Percentiles rank a stretch among this genome's conserved stretches.
These are phyloP conservation scores for Colletotrichum camelliae DNA, from an alignment of 2,329 filamentous ascomycete species.

Conservation along the genomic window DNA sequence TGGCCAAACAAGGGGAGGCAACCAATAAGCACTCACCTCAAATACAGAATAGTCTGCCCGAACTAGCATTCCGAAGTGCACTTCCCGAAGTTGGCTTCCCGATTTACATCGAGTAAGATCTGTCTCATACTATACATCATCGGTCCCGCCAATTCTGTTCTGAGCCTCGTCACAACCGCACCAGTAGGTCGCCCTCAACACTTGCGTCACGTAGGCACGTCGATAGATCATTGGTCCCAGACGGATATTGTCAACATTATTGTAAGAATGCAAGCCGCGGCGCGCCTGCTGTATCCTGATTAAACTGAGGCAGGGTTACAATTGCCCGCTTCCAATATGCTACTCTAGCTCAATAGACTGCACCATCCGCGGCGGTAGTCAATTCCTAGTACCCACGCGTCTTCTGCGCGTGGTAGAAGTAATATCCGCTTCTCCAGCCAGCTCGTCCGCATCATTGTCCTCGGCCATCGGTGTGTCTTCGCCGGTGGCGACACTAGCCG, in stretches of 20 bases:
- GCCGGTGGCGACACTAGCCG: slow-evolving; percentile 41
- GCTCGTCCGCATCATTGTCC: slow-evolving; percentile 50
- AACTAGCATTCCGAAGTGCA: neutral
- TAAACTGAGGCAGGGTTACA: neutral
- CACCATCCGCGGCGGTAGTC: slow-evolving; percentile 22
- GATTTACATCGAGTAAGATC: neutral
- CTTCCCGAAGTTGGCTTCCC: neutral
- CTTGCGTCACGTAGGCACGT: neutral
- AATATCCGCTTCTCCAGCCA: slow-evolving; percentile 45
- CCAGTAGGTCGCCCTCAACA: neutral
- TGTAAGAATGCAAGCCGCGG: neutral
- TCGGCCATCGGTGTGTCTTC: slow-evolving; percentile 49
- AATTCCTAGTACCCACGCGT: slow-evolving; percentile 39
- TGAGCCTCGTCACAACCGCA: neutral
- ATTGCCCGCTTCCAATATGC: neutral
- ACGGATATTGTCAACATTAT: neutral
- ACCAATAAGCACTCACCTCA: neutral
- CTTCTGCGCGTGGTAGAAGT: slow-evolving; percentile 38
- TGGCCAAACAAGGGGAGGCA: neutral
- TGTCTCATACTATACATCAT: neutral
- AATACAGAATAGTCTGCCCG: neutral
- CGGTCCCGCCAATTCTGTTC: neutral
- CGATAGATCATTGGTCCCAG: neutral
- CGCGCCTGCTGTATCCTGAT: neutral
- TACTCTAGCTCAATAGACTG: neutral